Evolutionary conservation across 306 rosid species (phyloP), one percentile per base, ranked within the genome.

Genomic region (Dryas alaskensis): DNA sequence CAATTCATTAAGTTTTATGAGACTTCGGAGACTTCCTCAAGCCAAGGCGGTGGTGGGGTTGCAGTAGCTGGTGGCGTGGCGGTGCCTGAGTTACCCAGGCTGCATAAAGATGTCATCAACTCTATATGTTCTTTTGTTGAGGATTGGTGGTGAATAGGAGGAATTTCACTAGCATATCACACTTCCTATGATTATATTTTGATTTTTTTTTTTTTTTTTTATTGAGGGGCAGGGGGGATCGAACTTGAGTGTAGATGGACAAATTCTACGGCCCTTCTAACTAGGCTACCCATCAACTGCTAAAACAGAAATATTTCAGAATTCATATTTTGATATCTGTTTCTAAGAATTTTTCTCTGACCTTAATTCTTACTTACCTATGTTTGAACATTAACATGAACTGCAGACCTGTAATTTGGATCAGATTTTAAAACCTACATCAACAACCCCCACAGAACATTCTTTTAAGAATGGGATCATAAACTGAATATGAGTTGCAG

Each of bases 121-220:
- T 86, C 97, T 0, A 91, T 0, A 91, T 93, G 98, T 89, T 88
- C 79, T 92, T 92, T 69, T 92, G 98, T 49, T 90, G 83, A 86
- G 22, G 22, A 22, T 22, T 22, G 22, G 22, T 22, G 22, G 22
- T 22, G 22, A 22, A 22, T 22, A 22, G 22, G 22, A 22, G 22
- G 22, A 22, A 22, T 22, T 22, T 22, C 22, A 22, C 22, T 22
- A 22, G 22, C 22, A 22, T 22, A 22, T 0, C 22, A 22, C 22
- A 22, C 22, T 22, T 22, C 22, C 22, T 22, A 22, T 22, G 22
- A 22, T 22, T 22, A 22, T 22, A 22, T 22, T 22, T 22, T 22
- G 0, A 22, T 22, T 22, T 22, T 22, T 0, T 22, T 22, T 22
- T 22, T 22, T 22, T 22, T 22, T 22, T 22, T 22, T 22, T 22